Base-by-base conservation (phyloP, 768 basidiomycete genomes). In the Macrocybe gigantea region DNA sequence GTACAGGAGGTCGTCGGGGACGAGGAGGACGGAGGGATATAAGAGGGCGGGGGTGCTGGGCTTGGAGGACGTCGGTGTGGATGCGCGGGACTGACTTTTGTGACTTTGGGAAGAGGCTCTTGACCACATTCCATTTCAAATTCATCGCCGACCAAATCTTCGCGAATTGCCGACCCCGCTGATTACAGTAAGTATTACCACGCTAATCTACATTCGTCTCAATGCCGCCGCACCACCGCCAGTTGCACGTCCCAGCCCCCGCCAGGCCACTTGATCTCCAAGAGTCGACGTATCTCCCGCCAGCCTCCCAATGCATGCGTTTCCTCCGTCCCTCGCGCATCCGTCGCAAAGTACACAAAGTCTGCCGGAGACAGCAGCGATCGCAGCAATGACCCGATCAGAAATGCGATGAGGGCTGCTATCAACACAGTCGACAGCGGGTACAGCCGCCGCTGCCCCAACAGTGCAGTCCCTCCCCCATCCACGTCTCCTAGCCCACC, bases 231-330 rank as follows among this genome's bases (percentile, higher is more conserved):
- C 35, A 93, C 88, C 31, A 87, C 80, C 10, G 91, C 91, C 47
- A 94, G 73, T 70, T 92, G 85, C 50, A 93, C 78, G 63, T 93
- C 91, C 88, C 90, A 91, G 41, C 90, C 87, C 22, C 88, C 85
- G 11, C 82, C 71, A 46, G 91, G 68, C 57, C 86, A 85, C 70
- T 88, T 88, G 54, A 92, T 71, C 66, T 94, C 88, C 32, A 93
- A 59, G 57, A 96, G 60, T 56, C 93, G 71, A 57, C 78, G 77
- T 50, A 95, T 83, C 71, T 94, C 93, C 52, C 89, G 72, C 93
- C 93, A 96, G 29, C 83, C 84, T 12, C 63, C 63, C 29, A 62
- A 62, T 13, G 59, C 54, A 39, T 64, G 67, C 56, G 66, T 69
- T 48, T 73, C 76, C 60, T 77, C 79, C 47, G 68, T 75, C 51